Conservation (phyloP, 257 asterid species). For the Plantago ovata region DNA sequence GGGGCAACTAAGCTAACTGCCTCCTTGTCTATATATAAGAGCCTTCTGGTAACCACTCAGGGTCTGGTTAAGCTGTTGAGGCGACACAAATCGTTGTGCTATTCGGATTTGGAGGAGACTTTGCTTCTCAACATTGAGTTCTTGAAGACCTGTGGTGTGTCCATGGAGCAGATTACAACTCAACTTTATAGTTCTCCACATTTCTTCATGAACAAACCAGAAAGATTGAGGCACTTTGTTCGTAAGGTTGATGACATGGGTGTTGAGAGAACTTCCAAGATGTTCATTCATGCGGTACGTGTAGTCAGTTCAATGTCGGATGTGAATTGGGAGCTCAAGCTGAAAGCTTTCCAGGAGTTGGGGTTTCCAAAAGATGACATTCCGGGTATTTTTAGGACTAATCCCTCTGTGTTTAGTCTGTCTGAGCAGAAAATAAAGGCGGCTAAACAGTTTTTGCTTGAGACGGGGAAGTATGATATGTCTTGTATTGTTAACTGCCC, state of each 20-base stretch:
- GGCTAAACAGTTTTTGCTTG: slow-evolving; percentile 18
- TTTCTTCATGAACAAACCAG: slow-evolving; percentile 28
- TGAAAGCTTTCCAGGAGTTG: slow-evolving; percentile 9
- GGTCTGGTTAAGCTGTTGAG: slow-evolving; percentile 24
- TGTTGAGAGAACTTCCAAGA: slow-evolving; percentile 15
- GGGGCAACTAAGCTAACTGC: slow-evolving; percentile 22
- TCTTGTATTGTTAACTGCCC: slow-evolving; percentile 15
- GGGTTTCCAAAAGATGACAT: slow-evolving; percentile 24
- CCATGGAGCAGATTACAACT: slow-evolving; percentile 14
- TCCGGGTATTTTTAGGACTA: slow-evolving; percentile 9
- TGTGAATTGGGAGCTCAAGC: slow-evolving; percentile 22
- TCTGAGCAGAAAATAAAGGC: slow-evolving; percentile 22
- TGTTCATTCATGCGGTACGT: slow-evolving; percentile 21
- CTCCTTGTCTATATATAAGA: slow-evolving; percentile 22
- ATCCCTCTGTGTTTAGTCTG: slow-evolving; percentile 12
- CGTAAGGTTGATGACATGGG: slow-evolving; percentile 31
- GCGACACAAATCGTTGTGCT: slow-evolving; percentile 22
- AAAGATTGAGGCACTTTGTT: slow-evolving; percentile 23
- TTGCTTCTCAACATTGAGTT: slow-evolving; percentile 34
- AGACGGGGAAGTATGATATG: slow-evolving; percentile 17
- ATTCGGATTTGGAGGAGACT: slow-evolving; percentile 24
- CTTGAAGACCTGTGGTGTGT: slow-evolving; percentile 37
- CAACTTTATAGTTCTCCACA: slow-evolving; percentile 23
- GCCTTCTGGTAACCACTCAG: slow-evolving; percentile 26
- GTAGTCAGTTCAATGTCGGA: slow-evolving; percentile 17